Percentiles rank a stretch among this genome's conserved stretches.
phyloP scores from a whole-genome alignment of 2,329 filamentous ascomycete genomes.

The Fusarium austroafricanum region DNA sequence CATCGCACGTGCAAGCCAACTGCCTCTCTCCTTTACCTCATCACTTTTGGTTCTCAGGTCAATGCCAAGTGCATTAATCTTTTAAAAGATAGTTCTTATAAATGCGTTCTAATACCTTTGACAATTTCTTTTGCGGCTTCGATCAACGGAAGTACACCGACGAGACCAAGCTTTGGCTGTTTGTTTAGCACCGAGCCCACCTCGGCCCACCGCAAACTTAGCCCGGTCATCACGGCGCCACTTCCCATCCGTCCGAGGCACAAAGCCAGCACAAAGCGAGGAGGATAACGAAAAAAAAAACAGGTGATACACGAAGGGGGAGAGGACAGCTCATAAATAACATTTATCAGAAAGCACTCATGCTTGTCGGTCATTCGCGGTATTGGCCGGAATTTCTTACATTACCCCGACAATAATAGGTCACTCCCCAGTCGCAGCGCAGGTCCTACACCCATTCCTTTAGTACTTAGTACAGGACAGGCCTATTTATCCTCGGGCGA shows the following conservation, averaged over 20 bases:
- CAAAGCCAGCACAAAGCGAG: slow-evolving; percentile 38
- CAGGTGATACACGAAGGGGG: slow-evolving; percentile 24
- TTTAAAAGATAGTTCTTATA: background rate
- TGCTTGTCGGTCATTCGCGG: slow-evolving; percentile 28
- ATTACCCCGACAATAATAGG: slow-evolving; percentile 14
- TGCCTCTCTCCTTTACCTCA: slow-evolving; percentile 1
- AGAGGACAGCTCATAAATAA: slow-evolving; percentile 29
- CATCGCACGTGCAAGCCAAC: slow-evolving; percentile 31
- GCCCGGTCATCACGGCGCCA: slow-evolving; percentile 32
- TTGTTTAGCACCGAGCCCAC: slow-evolving; percentile 36
- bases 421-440: slow-evolving; percentile 6
- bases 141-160: slow-evolving; percentile 32
- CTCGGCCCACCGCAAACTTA: slow-evolving; percentile 36
- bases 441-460: slow-evolving; percentile 20
- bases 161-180: slow-evolving; percentile 25
- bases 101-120: background rate
- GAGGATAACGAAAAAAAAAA: slow-evolving; percentile 8
- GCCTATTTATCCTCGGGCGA: slow-evolving; percentile 39
- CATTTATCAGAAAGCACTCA: slow-evolving; percentile 2
- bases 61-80: background rate
- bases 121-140: slow-evolving; percentile 17
- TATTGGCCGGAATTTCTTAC: slow-evolving; percentile 21
- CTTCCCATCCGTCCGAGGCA: slow-evolving; percentile 39
- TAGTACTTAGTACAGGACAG: slow-evolving; percentile 21
- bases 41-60: background rate